Evolutionary conservation across 2,329 filamentous ascomycete genomes (phyloP).

Genomic region (Colletotrichum ledebouriae): DNA sequence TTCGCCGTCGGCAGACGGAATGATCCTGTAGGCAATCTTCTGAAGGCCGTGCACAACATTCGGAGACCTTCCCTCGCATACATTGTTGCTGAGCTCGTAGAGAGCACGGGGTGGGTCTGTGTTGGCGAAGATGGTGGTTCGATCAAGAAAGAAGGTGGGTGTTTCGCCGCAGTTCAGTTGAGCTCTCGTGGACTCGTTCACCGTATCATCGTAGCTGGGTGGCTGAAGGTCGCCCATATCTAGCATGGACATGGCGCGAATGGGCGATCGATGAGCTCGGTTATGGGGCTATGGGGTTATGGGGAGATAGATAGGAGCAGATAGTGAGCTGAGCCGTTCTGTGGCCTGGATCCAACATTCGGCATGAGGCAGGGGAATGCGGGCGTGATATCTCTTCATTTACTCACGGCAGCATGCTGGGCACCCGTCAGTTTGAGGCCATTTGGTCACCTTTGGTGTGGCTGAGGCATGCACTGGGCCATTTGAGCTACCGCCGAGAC

Average conservation of each 20-base stretch:
- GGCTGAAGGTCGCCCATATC: slow-evolving; percentile 22
- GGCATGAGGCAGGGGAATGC: background rate
- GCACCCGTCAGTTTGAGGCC: too few species aligned
- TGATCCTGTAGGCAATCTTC: slow-evolving; percentile 47
- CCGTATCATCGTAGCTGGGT: slow-evolving; percentile 32
- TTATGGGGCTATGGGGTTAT: background rate
- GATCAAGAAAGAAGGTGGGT: slow-evolving; percentile 26
- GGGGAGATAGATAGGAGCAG: too few species aligned
- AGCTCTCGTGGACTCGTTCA: background rate
- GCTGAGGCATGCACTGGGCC: too few species aligned
- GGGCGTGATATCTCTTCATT: too few species aligned
- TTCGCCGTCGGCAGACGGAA: slow-evolving; percentile 34
- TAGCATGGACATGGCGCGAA: slow-evolving; percentile 9
- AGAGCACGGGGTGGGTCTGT: slow-evolving; percentile 40
- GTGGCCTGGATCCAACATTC: background rate
- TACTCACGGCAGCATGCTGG: too few species aligned
- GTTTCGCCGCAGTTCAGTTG: slow-evolving; percentile 33
- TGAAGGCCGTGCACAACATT: slow-evolving; percentile 44
- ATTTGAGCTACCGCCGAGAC: too few species aligned
- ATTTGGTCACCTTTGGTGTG: too few species aligned
- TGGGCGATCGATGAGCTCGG: background rate
- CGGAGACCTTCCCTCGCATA: slow-evolving; percentile 41
- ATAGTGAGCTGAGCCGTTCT: too few species aligned
- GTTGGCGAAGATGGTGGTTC: slow-evolving; percentile 32
- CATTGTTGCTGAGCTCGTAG: slow-evolving; percentile 47